Percentiles rank a stretch among this genome's conserved stretches.
phyloP scores from a whole-genome alignment of 306 rosid species.

The Oemleria cerasiformis region DNA sequence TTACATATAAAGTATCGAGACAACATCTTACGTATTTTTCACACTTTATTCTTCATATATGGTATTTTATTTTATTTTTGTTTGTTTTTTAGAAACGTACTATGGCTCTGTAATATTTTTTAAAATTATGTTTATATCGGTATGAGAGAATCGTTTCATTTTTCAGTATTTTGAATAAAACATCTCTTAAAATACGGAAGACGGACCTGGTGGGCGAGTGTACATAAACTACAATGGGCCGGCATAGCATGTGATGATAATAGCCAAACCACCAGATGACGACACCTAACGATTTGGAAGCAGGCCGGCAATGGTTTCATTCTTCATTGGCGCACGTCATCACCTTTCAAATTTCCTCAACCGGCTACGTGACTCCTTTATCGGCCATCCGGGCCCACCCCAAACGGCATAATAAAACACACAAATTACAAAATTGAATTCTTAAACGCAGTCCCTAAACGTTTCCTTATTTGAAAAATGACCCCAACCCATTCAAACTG shows the following conservation, averaged over 20 bases:
- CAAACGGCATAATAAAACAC: not conserved
- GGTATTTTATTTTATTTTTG: too few relatives aligned
- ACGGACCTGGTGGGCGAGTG: not conserved
- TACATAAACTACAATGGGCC: not conserved
- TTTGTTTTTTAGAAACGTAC: too few relatives aligned
- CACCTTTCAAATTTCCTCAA: slow-evolving; percentile 25
- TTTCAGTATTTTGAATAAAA: too few relatives aligned
- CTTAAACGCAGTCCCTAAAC: not conserved
- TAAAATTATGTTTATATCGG: too few relatives aligned
- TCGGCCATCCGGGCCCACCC: slow-evolving; percentile 15
- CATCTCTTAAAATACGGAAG: too few relatives aligned
- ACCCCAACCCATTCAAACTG: slow-evolving; percentile 32
- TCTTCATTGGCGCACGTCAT: slow-evolving; percentile 20
- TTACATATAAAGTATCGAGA: too few relatives aligned
- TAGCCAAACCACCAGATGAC: not conserved
- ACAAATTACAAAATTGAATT: not conserved
- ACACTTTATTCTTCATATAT: too few relatives aligned
- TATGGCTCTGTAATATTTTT: too few relatives aligned
- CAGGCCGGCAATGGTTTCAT: slow-evolving; percentile 40
- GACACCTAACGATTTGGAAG: slow-evolving; percentile 13
- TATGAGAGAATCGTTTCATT: too few relatives aligned
- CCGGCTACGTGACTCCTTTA: slow-evolving; percentile 20
- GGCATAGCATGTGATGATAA: not conserved
- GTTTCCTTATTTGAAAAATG: slow-evolving; percentile 1
- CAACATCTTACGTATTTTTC: too few relatives aligned